Evolutionary conservation across 2,329 filamentous ascomycete species (phyloP).

Genomic region (Neodidymelliopsis sp.): DNA sequence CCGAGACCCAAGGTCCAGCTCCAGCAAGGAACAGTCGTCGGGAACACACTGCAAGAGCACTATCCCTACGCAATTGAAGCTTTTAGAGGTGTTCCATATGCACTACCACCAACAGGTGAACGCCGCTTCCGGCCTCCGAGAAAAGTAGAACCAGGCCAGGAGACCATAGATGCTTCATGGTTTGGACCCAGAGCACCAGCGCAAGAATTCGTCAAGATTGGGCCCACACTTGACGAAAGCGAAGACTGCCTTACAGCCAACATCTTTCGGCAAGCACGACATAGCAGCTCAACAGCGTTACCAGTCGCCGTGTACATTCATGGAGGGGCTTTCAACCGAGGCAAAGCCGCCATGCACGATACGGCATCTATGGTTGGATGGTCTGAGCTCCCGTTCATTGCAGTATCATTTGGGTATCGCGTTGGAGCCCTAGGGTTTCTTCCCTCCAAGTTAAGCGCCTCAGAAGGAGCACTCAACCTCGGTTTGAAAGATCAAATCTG

Average conservation of each 20-base stretch:
- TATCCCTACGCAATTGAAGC: constrained; percentile 20
- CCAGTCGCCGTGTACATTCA: constrained; percentile 63
- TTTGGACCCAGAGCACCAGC: constrained; percentile 31
- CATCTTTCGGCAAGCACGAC: constrained; percentile 23
- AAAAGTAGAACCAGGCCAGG: constrained; percentile 18
- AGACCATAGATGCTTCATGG: constrained; percentile 22
- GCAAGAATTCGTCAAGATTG: constrained; percentile 22
- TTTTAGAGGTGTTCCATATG: constrained; percentile 31
- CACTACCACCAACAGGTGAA: constrained; percentile 26
- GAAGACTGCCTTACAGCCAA: constrained; percentile 33
- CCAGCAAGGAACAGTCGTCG: no score
- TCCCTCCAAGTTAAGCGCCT: constrained; percentile 14
- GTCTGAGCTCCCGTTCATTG: constrained; percentile 59
- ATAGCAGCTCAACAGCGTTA: not conserved
- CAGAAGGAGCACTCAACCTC: constrained; percentile 43
- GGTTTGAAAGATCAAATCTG: constrained; percentile 31
- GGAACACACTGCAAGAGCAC: not conserved
- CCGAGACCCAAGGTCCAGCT: no score
- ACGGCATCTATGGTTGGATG: constrained; percentile 69
- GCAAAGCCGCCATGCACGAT: constrained; percentile 57
- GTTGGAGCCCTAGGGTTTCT: constrained; percentile 24
- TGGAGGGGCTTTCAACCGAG: constrained; percentile 65
- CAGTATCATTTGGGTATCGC: constrained; percentile 48
- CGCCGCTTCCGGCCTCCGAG: constrained; percentile 29
- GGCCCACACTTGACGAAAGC: constrained; percentile 22